phyloP scores from a whole-genome alignment of 768 basidiomycete species.

The Panellus pusillus region DNA sequence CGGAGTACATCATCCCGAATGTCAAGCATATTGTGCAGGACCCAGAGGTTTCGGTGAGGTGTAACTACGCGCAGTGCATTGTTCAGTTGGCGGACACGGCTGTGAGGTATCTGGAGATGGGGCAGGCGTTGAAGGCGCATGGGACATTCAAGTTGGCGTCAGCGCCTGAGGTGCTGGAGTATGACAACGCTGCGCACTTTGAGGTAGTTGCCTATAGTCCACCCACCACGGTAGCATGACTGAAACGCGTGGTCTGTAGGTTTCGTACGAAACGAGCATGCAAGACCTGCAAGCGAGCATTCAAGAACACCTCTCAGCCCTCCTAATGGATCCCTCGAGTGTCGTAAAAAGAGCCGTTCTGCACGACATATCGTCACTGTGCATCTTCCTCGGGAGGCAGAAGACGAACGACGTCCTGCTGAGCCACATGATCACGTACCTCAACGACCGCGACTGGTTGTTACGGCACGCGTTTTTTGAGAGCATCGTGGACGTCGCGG shows the following conservation, averaged over 20 bases:
- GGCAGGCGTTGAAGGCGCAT: slow-evolving; percentile 84
- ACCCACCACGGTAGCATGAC: not conserved
- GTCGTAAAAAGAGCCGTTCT: slow-evolving; percentile 91
- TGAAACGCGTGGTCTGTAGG: slow-evolving; percentile 42
- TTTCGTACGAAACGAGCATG: slow-evolving; percentile 86
- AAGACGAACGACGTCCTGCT: slow-evolving; percentile 94
- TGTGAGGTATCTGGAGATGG: slow-evolving; percentile 88
- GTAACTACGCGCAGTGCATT: slow-evolving; percentile 81
- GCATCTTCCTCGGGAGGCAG: slow-evolving; percentile 90
- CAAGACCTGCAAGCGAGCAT: slow-evolving; percentile 83
- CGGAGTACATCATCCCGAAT: slow-evolving; percentile 95
- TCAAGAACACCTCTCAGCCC: slow-evolving; percentile 82
- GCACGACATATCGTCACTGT: slow-evolving; percentile 82
- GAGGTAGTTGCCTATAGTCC: slow-evolving; percentile 68
- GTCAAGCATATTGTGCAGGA: slow-evolving; percentile 81
- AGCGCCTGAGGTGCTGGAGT: slow-evolving; percentile 63
- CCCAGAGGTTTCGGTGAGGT: slow-evolving; percentile 78
- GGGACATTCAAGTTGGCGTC: slow-evolving; percentile 59
- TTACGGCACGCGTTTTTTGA: slow-evolving; percentile 92
- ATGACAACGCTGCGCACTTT: slow-evolving; percentile 69
- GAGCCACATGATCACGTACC: slow-evolving; percentile 83
- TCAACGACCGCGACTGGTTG: slow-evolving; percentile 92
- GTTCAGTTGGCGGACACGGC: slow-evolving; percentile 85
- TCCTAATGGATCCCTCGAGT: slow-evolving; percentile 86
- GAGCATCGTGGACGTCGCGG: slow-evolving; percentile 92